Percentiles rank a stretch among this genome's conserved stretches.
Conservation (phyloP, 2,329 filamentous ascomycete genomes). For the Phialocephala sp. region DNA sequence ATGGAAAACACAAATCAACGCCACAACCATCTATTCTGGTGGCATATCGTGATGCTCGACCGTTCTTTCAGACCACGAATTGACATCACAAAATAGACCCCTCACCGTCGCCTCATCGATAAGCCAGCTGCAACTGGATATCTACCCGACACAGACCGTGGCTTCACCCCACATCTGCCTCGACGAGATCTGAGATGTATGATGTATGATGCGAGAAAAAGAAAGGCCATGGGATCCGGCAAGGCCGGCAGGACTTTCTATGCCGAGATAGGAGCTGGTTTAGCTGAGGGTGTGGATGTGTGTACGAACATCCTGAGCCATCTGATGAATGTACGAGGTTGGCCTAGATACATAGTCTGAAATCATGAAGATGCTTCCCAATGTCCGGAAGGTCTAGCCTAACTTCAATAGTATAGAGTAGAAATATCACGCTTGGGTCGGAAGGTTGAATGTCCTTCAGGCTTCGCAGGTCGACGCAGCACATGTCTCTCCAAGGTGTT, state of each 20-base stretch:
- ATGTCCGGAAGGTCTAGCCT: neutral
- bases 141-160: conserved; percentile 14
- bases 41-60: neutral
- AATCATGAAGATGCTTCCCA: neutral
- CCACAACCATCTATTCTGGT: neutral
- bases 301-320: too few species aligned
- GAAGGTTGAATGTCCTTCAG: neutral
- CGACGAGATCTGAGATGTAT: conserved; percentile 10
- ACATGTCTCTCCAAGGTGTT: neutral
- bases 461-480: neutral
- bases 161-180: conserved; percentile 17
- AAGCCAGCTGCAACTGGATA: conserved; percentile 9
- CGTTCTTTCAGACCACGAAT: neutral
- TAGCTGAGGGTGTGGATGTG: conserved; percentile 3
- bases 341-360: neutral
- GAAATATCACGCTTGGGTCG: too few species aligned
- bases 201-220: conserved; percentile 8
- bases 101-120: conserved; percentile 4
- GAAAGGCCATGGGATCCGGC: conserved; percentile 14
- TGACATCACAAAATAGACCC: conserved; percentile 8
- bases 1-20: neutral
- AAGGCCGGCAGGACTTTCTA: conserved; percentile 7
- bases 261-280: neutral
- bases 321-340: neutral
- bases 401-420: too few species aligned